Percentiles rank a stretch among this genome's conserved stretches.
phyloP scores from a whole-genome alignment of 805 yeast species.

The Metschnikowia cerradonensis region DNA sequence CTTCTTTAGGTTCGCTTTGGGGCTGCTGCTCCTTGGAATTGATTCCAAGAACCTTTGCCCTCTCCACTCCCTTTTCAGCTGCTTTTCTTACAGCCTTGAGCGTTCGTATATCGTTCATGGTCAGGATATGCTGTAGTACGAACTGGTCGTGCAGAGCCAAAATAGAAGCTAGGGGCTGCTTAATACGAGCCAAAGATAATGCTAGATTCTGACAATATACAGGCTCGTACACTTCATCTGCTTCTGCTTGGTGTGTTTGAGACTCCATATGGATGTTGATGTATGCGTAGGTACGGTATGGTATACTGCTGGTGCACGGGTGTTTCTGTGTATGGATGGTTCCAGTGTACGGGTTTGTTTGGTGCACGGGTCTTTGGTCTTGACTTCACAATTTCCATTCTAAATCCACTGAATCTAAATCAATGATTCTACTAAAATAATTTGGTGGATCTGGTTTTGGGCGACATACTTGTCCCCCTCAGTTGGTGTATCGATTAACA shows the following conservation, averaged over 20 bases:
- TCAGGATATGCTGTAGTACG: conserved; percentile 23
- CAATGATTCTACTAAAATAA: too few species aligned
- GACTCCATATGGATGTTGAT: neutral
- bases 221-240: neutral
- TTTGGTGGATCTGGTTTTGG: too few species aligned
- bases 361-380: too few species aligned
- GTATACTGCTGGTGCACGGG: neutral
- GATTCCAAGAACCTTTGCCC: neutral
- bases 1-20: too few species aligned
- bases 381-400: too few species aligned
- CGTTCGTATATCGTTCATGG: conserved; percentile 24
- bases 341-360: neutral
- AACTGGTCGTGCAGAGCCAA: conserved; percentile 28
- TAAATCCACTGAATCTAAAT: too few species aligned
- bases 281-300: neutral
- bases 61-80: conserved; percentile 6
- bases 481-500: too few species aligned
- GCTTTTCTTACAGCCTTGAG: conserved; percentile 11
- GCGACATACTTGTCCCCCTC: too few species aligned
- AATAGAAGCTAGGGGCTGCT: conserved; percentile 24
- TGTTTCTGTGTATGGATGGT: neutral
- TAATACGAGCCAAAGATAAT: conserved; percentile 20
- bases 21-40: too few species aligned
- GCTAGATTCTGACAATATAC: conserved; percentile 13
- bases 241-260: neutral